Base-by-base conservation (phyloP, 192 early-diverging fungal genomes). In the Linderina pennispora region DNA sequence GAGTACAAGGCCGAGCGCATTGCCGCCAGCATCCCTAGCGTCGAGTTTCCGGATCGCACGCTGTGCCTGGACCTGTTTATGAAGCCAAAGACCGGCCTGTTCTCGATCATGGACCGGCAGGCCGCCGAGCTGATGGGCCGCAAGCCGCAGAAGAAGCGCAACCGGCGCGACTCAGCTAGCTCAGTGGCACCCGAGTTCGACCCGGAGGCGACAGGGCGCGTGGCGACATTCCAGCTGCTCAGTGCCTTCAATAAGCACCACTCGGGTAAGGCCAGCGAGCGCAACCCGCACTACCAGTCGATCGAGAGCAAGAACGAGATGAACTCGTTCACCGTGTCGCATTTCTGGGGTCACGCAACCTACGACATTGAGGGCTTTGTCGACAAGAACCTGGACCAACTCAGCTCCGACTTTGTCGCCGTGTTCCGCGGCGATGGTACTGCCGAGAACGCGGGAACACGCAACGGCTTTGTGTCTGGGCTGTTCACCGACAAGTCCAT, bases 331-430 rank as follows among this genome's bases (percentile, higher is more conserved):
- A 77, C 80, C n/a, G 77, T 94, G 48, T 74, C 81, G 44, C 92
- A 96, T 60, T 92, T 82, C 44, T 62, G 75, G 67, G 71, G 78
- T 34, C 80, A 84, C 46, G 58, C 95, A 16, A 81, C 81, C 24
- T 97, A 97, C 59, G 80, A 89, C 13, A 76, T 87, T n/a, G 80
- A 82, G 40, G 76, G 77, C 40, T 92, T 97, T 58, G 53, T 88
- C 36, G 90, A 90, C 33, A 85, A 85, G 62, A 94, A 94, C 62
- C 60, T 61, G 28, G 80, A 52, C 77, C 83, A 57, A 80, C 84
- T 58, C 52, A 84, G 68, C 42, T 74, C 87, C 5, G 93, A 98
- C 63, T 93, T 95, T 69, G 81, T 98, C 14, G 80, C 83, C 9
- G 71, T 94, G 20, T 81, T 96, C 59, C 71, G 85, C 26, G 82